phyloP scores from a whole-genome alignment of 2,329 filamentous ascomycete genomes.

The Claviceps sp. region DNA sequence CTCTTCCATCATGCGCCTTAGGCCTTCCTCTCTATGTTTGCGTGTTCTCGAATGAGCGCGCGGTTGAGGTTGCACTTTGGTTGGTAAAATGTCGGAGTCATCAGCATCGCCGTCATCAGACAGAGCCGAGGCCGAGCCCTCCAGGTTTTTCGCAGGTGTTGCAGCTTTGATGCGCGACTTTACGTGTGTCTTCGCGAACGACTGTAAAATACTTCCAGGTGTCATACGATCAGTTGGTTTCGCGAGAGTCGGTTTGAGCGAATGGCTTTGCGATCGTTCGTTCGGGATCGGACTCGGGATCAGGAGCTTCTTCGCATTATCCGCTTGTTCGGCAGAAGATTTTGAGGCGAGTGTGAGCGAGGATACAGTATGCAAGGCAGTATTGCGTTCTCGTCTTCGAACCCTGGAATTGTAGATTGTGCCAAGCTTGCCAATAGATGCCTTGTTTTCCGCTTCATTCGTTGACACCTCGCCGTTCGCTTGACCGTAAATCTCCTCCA shows the following conservation, averaged over 20 bases:
- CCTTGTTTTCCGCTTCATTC: background rate
- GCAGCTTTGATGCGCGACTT: constrained; percentile 35
- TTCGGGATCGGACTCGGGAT: constrained; percentile 10
- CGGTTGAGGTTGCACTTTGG: constrained; percentile 12
- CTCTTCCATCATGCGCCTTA: constrained; percentile 32
- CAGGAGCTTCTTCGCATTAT: constrained; percentile 20
- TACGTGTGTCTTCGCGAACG: constrained; percentile 53
- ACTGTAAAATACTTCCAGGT: constrained; percentile 57
- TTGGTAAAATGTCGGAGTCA: constrained; percentile 19
- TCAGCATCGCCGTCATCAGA: constrained; percentile 29
- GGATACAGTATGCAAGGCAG: background rate
- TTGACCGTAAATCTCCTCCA: background rate
- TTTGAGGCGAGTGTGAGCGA: background rate
- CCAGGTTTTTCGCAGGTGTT: constrained; percentile 16
- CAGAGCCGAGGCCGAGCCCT: constrained; percentile 18
- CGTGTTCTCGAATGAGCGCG: constrained; percentile 17
- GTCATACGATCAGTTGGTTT: constrained; percentile 40
- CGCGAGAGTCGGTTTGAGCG: background rate
- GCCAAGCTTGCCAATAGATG: background rate
- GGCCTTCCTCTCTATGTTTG: constrained; percentile 24
- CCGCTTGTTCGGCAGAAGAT: background rate
- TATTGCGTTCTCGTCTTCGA: constrained; percentile 4
- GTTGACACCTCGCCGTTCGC: too few relatives aligned
- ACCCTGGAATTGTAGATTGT: constrained; percentile 1
- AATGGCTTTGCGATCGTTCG: constrained; percentile 9